These are phyloP conservation scores for Penicillium ucsense DNA, from an alignment of 495 filamentous ascomycete species.

Conservation along the genomic window DNA sequence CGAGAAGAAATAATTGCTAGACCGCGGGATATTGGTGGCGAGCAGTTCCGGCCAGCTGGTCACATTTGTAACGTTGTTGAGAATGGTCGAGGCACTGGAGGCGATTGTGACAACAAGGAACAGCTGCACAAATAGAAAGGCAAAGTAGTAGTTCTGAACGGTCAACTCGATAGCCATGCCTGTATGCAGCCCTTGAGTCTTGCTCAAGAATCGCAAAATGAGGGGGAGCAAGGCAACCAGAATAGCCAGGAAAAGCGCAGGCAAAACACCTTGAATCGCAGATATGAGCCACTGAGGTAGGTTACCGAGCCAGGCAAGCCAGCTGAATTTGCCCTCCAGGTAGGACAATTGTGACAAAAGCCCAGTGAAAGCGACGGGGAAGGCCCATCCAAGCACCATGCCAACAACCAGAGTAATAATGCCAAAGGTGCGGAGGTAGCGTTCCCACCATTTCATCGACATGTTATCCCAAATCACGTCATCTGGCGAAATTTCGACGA, in stretches of 20 bases:
- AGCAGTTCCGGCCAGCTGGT: constrained; percentile 55
- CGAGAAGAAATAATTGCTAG: constrained; percentile 94
- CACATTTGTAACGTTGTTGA: constrained; percentile 52
- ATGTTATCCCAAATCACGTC: constrained; percentile 98
- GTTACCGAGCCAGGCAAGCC: constrained; percentile 60
- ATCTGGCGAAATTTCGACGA: constrained; percentile 84
- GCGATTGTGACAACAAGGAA: constrained; percentile 90
- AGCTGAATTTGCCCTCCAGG: constrained; percentile 52
- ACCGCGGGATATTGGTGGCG: constrained; percentile 74
- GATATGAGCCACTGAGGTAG: constrained; percentile 57
- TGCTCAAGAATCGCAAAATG: constrained; percentile 64
- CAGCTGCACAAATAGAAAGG: constrained; percentile 89
- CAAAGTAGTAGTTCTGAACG: constrained; percentile 89
- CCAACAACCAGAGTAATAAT: constrained; percentile 57
- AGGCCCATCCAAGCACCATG: constrained; percentile 83
- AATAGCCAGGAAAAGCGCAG: constrained; percentile 65
- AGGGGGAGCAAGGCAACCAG: constrained; percentile 74
- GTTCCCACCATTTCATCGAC: constrained; percentile 92
- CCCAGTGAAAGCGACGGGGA: constrained; percentile 84
- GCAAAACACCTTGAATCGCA: constrained; percentile 77
- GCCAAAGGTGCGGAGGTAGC: constrained; percentile 62
- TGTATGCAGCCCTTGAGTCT: constrained; percentile 71
- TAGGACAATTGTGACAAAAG: constrained; percentile 65
- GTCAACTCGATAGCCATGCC: constrained; percentile 70
- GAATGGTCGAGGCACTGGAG: constrained; percentile 61